phyloP scores from a whole-genome alignment of 1,284 basidiomycete genomes.

The Leucoagaricus sp. region DNA sequence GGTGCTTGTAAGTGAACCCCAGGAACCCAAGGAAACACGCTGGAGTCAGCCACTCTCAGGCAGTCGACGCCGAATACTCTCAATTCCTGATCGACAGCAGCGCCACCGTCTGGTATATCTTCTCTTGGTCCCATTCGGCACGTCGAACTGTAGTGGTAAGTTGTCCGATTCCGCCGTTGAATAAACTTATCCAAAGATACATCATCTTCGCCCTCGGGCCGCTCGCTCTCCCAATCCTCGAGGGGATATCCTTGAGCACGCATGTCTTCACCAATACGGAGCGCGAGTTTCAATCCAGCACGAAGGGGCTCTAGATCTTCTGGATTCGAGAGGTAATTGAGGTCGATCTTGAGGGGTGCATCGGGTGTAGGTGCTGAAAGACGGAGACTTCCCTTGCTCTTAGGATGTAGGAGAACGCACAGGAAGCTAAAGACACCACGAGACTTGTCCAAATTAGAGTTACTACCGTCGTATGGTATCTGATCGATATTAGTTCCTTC shows the following conservation, averaged over 20 bases:
- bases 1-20: conserved; percentile 29
- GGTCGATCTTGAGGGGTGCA: conserved; percentile 39
- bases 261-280: conserved; percentile 39
- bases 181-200: conserved; percentile 28
- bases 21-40: conserved; percentile 32
- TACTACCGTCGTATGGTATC: conserved; percentile 11
- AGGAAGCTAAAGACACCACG: conserved; percentile 25
- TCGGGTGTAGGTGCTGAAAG: conserved; percentile 38
- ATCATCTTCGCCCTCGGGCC: conserved; percentile 25
- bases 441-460: not conserved
- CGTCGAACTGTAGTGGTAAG: conserved; percentile 32
- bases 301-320: conserved; percentile 35
- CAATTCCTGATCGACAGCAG: conserved; percentile 38
- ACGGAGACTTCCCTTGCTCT: conserved; percentile 25
- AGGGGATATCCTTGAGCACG: conserved; percentile 24
- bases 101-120: conserved; percentile 27
- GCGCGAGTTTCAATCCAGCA: conserved; percentile 38
- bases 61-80: conserved; percentile 38
- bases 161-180: conserved; percentile 16
- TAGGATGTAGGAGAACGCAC: conserved; percentile 23
- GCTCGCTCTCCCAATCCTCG: conserved; percentile 18
- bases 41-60: conserved; percentile 36
- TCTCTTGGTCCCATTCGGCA: conserved; percentile 31
- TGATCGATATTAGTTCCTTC: not conserved
- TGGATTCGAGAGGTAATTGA: conserved; percentile 37